These are phyloP conservation scores for Puccinellia tenuiflora DNA, from an alignment of 176 grass and related monocot species.

Conservation along the genomic window DNA sequence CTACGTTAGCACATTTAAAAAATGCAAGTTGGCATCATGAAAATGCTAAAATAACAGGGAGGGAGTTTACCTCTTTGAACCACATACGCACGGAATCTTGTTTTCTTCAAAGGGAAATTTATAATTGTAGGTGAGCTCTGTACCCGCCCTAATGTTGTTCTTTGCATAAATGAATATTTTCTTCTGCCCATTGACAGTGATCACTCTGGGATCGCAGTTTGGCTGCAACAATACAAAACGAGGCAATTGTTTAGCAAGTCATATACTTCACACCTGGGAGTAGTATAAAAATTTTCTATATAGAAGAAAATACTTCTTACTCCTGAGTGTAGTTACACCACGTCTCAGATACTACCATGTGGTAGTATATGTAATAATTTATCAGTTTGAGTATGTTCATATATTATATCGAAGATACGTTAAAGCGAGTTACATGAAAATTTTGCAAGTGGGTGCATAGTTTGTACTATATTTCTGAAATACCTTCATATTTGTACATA, in stretches of 20 bases:
- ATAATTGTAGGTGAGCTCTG: slow-evolving; percentile 73
- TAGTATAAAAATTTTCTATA: no score
- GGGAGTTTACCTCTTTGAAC: slow-evolving; percentile 44
- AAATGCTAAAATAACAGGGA: not conserved
- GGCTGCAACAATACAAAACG: slow-evolving; percentile 18
- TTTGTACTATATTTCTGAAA: no score
- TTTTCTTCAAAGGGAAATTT: slow-evolving; percentile 57
- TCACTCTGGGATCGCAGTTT: slow-evolving; percentile 57
- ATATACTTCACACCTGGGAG: not conserved
- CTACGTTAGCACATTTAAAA: not conserved
- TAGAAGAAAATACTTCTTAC: no score
- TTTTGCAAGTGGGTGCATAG: no score
- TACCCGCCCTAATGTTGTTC: slow-evolving; percentile 40
- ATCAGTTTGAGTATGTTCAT: no score
- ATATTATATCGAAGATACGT: no score
- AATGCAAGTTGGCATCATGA: not conserved
- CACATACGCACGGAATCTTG: slow-evolving; percentile 61
- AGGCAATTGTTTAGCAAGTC: not conserved
- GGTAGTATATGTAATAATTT: no score
- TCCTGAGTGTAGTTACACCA: no score
- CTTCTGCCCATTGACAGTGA: slow-evolving; percentile 49
- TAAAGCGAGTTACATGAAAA: no score
- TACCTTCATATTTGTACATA: no score
- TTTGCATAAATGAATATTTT: slow-evolving; percentile 75
- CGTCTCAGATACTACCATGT: no score